These are phyloP conservation scores for Exophiala aquamarina DNA, from an alignment of 2,329 filamentous ascomycete species.

Conservation along the genomic window DNA sequence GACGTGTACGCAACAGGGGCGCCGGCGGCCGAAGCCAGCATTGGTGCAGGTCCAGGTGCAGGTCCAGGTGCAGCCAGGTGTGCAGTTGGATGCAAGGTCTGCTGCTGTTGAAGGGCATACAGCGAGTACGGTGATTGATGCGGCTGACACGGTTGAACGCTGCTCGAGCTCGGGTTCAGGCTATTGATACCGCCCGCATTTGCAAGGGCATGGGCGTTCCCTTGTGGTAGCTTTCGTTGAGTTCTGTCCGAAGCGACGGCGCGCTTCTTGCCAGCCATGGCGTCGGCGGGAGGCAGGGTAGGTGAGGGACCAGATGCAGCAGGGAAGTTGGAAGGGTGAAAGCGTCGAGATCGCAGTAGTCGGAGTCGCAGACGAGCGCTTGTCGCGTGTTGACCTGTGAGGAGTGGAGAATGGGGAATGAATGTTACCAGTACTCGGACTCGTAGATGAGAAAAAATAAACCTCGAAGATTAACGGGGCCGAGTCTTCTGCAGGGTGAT, in stretches of 20 bases:
- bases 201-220: constrained; percentile 6
- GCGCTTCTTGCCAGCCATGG: constrained; percentile 22
- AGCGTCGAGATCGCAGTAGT: too few species aligned
- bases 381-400: constrained; percentile 10
- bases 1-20: not conserved
- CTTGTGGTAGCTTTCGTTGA: constrained; percentile 8
- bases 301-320: constrained; percentile 8
- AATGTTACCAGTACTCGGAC: not conserved
- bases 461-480: not conserved
- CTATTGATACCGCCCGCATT: constrained; percentile 3
- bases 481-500: not conserved
- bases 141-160: not conserved
- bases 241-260: constrained; percentile 23
- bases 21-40: not conserved
- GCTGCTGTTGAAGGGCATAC: not conserved
- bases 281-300: constrained; percentile 11
- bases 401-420: constrained; percentile 6
- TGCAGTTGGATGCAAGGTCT: not conserved
- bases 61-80: not conserved
- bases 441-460: not conserved
- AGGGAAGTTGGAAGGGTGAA: constrained; percentile 16
- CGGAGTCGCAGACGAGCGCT: constrained; percentile 17
- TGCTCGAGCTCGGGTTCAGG: not conserved
- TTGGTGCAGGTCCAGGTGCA: not conserved
- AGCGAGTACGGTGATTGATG: not conserved